These are phyloP conservation scores for Vitis hybrid DNA, from an alignment of 177 flowering plant species.

Conservation along the genomic window DNA sequence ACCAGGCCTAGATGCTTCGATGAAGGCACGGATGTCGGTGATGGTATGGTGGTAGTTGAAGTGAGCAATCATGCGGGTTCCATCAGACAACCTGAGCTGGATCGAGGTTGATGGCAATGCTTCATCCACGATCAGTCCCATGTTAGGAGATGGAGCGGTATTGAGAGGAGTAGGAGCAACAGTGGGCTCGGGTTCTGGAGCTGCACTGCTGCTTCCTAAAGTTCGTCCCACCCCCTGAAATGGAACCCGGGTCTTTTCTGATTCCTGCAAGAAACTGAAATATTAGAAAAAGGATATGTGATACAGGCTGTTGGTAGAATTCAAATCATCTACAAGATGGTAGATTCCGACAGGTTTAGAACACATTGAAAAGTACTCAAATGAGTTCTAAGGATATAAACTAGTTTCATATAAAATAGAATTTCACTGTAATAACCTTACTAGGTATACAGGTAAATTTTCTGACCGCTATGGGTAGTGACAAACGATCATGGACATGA, in stretches of 20 bases:
- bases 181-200: slow-evolving; percentile 31
- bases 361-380: background rate
- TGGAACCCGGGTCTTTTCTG: slow-evolving; percentile 52
- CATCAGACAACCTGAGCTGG: slow-evolving; percentile 87
- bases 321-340: background rate
- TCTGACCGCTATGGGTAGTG: background rate
- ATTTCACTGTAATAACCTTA: background rate
- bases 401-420: background rate
- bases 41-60: slow-evolving; percentile 63
- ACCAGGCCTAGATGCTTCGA: slow-evolving; percentile 45
- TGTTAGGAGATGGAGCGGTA: slow-evolving; percentile 50
- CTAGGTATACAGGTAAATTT: background rate
- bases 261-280: slow-evolving; percentile 52
- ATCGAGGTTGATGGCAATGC: slow-evolving; percentile 76
- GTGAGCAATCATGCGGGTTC: slow-evolving; percentile 85
- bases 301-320: too few species aligned
- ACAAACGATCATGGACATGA: background rate
- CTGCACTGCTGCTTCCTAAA: slow-evolving; percentile 49
- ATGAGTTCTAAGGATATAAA: background rate
- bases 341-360: too few species aligned
- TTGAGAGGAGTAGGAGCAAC: slow-evolving; percentile 25
- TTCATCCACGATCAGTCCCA: slow-evolving; percentile 66
- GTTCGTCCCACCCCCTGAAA: slow-evolving; percentile 96
- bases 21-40: slow-evolving; percentile 42
- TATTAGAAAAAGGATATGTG: background rate